Evolutionary conservation across 1,284 basidiomycete genomes (phyloP).

Genomic region (Anthracocystis setariae): DNA sequence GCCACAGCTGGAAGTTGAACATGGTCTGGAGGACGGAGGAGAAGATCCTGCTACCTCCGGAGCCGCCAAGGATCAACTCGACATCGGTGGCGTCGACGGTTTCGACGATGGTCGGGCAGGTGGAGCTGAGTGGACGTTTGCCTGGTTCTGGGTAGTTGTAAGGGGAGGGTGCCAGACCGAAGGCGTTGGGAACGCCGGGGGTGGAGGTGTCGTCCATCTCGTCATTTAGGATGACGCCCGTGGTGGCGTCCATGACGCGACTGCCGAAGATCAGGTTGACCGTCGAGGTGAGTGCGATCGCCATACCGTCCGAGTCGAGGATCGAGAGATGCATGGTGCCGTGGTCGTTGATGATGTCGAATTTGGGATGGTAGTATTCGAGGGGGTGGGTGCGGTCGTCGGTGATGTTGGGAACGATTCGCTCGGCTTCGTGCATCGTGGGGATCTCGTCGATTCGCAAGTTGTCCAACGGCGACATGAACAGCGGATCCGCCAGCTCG

Average conservation of each 20-base stretch:
- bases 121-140: constrained; percentile 69
- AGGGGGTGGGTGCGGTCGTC: constrained; percentile 58
- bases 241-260: constrained; percentile 49
- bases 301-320: constrained; percentile 68
- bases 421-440: constrained; percentile 53
- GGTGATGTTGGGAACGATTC: constrained; percentile 62
- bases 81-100: constrained; percentile 64
- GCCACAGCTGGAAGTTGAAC: constrained; percentile 80
- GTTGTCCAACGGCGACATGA: constrained; percentile 55
- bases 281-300: constrained; percentile 69
- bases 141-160: constrained; percentile 68
- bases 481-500: constrained; percentile 69
- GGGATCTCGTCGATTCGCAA: constrained; percentile 28
- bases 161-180: constrained; percentile 64
- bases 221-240: constrained; percentile 63
- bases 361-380: constrained; percentile 68
- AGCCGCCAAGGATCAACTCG: constrained; percentile 67
- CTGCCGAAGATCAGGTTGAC: constrained; percentile 69
- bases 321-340: constrained; percentile 69
- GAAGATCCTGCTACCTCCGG: constrained; percentile 72
- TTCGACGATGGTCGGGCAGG: constrained; percentile 68
- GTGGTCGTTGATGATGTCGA: constrained; percentile 64
- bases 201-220: constrained; percentile 70
- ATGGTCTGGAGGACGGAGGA: constrained; percentile 81
- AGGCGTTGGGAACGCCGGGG: constrained; percentile 68